Evolutionary conservation across 495 filamentous ascomycete species (phyloP).

Genomic region (Podospora comata): DNA sequence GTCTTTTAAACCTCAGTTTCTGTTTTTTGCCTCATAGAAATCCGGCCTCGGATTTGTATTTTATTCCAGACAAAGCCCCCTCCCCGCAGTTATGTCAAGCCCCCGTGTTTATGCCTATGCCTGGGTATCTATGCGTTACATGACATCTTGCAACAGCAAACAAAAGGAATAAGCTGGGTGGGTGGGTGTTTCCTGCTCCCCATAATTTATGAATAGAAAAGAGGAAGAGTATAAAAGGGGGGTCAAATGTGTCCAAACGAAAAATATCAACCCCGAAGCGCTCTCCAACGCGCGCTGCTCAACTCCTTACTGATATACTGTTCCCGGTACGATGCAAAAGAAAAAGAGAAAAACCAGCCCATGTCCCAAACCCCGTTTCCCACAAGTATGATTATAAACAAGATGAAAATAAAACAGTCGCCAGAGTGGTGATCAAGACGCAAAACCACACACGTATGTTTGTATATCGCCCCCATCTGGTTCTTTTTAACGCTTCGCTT

Average conservation of each 20-base stretch:
- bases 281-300: not conserved
- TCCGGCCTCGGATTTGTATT: not conserved
- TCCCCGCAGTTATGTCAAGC: not conserved
- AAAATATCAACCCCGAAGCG: not conserved
- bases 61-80: not conserved
- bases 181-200: not conserved
- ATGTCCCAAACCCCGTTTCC: not conserved
- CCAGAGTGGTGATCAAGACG: not conserved
- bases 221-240: not conserved
- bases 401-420: slow-evolving; percentile 5
- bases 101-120: not conserved
- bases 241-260: not conserved
- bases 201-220: not conserved
- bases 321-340: not conserved
- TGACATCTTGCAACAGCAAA: not conserved
- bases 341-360: not conserved
- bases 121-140: not conserved
- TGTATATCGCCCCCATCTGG: not conserved
- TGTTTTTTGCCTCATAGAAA: too few species aligned
- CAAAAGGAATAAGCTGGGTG: not conserved
- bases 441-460: not conserved
- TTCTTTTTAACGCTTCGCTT: not conserved
- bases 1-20: too few species aligned
- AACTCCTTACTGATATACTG: not conserved
- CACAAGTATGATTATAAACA: not conserved